Evolutionary conservation across 768 basidiomycete species (phyloP).

Genomic region (Boletus rubropictus): DNA sequence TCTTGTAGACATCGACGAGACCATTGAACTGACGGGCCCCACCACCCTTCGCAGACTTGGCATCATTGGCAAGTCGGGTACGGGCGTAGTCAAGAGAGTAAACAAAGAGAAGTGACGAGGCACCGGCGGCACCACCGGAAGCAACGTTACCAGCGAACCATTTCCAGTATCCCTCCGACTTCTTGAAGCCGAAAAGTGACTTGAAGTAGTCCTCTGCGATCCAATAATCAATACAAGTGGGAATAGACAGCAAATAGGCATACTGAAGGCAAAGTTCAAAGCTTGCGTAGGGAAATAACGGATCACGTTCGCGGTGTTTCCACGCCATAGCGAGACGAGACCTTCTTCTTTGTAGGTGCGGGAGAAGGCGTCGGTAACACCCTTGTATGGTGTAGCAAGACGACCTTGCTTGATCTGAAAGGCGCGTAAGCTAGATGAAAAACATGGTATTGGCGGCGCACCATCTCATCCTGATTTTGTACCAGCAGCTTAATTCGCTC

Average conservation of each 20-base stretch:
- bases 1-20: conserved; percentile 92
- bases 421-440: conserved; percentile 4
- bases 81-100: conserved; percentile 99
- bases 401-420: conserved; percentile 97
- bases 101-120: conserved; percentile 96
- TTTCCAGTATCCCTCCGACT: conserved; percentile 93
- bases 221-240: conserved; percentile 1
- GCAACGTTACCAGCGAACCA: conserved; percentile 99
- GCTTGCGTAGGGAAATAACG: conserved; percentile 99
- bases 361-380: conserved; percentile 83
- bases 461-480: conserved; percentile 99
- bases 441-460: conserved; percentile 25
- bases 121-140: conserved; percentile 99
- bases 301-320: conserved; percentile 99
- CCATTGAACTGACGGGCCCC: conserved; percentile 97
- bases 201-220: conserved; percentile 90
- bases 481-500: conserved; percentile 99
- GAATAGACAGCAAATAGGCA: conserved; percentile 30
- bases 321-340: conserved; percentile 92
- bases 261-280: conserved; percentile 99
- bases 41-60: conserved; percentile 93
- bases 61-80: conserved; percentile 97
- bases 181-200: conserved; percentile 98
- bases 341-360: conserved; percentile 97
- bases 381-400: conserved; percentile 94